Base-by-base conservation (phyloP, 805 yeast species). In the Cyberlindnera amylophila region DNA sequence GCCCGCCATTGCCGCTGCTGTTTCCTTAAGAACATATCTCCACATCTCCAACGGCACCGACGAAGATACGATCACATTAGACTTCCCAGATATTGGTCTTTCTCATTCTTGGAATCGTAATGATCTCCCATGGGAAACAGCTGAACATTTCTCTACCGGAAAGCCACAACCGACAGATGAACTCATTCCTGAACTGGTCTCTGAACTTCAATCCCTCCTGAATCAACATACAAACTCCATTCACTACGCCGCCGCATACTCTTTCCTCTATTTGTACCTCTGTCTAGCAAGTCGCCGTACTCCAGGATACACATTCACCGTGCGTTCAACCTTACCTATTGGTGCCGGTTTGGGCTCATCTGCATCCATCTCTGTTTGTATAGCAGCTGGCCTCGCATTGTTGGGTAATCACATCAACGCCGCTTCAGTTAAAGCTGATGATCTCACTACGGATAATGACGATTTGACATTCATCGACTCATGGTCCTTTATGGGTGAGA, bases 281-380 rank as follows among this genome's bases (percentile, higher is more conserved):
- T 74, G 74, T 42, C 61, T 87, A 24, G 78, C 89, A 51, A 49
- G 60, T 6, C 66, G 70, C 10, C 50, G 61, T 0, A 64, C 69
- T 1, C 70, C 69, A 1, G 86, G 85, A 4, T 57, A 72, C 46
- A 71, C 70, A 27, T 87, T 83, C 61, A 71, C 80, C 4, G 79
- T 86, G 13, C 76, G 90, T 44, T 86, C 96, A 1, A 82, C 95
- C 1, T 67, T 90, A 38, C 99, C 99, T 1, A 83, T 91, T 37
- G 97, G 99, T 31, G 97, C 99, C 1, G 99, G 99, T 0, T 71
- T 93, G 36, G 99, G 99, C 0, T 86, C 96, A 1, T 86, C 96
- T 34, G 98, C 98, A 0, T 81, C 96, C 2, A 76, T 87, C 14
- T 78, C 95, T 1, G 98, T 93, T 4, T 82, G 93, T 56, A 59